Evolutionary conservation across 345 rosid genomes (phyloP), one percentile per base, ranked within the genome.

Genomic region (Populus nigra): DNA sequence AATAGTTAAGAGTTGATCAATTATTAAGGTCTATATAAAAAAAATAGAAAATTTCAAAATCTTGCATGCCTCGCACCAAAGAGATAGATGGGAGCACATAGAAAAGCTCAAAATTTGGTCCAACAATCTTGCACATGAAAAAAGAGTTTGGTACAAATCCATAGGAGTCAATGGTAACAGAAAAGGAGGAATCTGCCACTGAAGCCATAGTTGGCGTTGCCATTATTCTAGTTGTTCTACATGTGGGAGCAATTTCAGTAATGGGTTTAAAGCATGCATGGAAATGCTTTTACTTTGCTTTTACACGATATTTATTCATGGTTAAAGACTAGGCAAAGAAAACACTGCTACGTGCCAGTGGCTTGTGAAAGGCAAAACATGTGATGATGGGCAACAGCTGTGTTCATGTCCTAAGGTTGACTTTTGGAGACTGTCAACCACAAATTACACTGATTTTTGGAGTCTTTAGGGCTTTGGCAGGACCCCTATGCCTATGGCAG

Each of bases 311-410:
- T 68, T 50, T 73, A 69, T 62, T 57, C 74, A 27, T 45, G 39
- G 17, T 25, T 16, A 55, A n/a, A 61, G 57, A 75, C 8, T 0
- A 10, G 16, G 62, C 59, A 41, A 25, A 20, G 8, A 27, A 47
- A 49, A 43, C 63, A 11, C 38, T 50, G 73, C 33, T 66, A 78
- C 69, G 71, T 81, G 82, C 75, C 63, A 27, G 22, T 16, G 71
- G 9, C 17, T 29, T 66, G 43, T 45, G n/a, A 36, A 25, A 33
- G 18, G 38, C 7, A 15, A 33, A 61, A 25, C 67, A 49, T 15
- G 73, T n/a, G 84, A 71, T 65, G 74, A 72, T 84, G 90, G 84
- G 25, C 74, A 81, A 83, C 87, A 88, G 88, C 90, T 86, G 88
- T 84, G 31, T 29, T 69, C 77, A 63, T 66, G 83, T 73, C 69